A percentile compares a stretch with the other conserved stretches of the same genome.
Evolutionary conservation across 352 stramenopile genomes (phyloP).

Genomic region (Aphanomyces invadans): DNA sequence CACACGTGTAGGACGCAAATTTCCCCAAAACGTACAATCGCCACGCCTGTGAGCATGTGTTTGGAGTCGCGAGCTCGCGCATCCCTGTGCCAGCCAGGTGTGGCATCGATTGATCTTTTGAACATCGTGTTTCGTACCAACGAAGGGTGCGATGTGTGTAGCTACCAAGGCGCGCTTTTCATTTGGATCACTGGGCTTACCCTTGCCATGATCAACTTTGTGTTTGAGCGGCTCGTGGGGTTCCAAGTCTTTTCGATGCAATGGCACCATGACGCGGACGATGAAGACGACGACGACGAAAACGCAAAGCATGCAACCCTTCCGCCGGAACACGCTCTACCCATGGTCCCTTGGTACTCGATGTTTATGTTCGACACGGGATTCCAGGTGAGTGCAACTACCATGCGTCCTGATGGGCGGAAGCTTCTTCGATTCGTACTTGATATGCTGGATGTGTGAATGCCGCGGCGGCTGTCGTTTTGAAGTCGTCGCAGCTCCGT

Average conservation of each 20-base stretch:
- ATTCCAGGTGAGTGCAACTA: no score
- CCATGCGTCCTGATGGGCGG: no score
- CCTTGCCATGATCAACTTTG: conserved; percentile 77
- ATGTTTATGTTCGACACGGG: conserved; percentile 87
- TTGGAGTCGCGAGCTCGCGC: conserved; percentile 51
- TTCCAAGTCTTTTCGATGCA: conserved; percentile 75
- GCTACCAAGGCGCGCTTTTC: conserved; percentile 69
- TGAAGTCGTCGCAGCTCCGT: no score
- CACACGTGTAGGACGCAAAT: not conserved
- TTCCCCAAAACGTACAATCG: conserved; percentile 58
- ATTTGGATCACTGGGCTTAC: conserved; percentile 78
- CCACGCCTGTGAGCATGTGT: conserved; percentile 72
- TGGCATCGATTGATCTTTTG: no score
- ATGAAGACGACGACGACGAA: conserved; percentile 38
- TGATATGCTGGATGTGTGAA: no score
- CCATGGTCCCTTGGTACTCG: conserved; percentile 94
- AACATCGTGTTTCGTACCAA: no score
- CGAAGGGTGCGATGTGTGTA: no score
- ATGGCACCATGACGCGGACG: conserved; percentile 44
- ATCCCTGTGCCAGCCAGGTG: conserved; percentile 22
- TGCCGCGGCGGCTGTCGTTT: no score
- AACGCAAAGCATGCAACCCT: conserved; percentile 47
- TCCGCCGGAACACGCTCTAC: conserved; percentile 58
- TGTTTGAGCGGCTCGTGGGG: conserved; percentile 69
- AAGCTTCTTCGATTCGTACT: no score